Evolutionary conservation across 163 green algal genomes (phyloP).

Genomic region (Smithsoniella earleae): DNA sequence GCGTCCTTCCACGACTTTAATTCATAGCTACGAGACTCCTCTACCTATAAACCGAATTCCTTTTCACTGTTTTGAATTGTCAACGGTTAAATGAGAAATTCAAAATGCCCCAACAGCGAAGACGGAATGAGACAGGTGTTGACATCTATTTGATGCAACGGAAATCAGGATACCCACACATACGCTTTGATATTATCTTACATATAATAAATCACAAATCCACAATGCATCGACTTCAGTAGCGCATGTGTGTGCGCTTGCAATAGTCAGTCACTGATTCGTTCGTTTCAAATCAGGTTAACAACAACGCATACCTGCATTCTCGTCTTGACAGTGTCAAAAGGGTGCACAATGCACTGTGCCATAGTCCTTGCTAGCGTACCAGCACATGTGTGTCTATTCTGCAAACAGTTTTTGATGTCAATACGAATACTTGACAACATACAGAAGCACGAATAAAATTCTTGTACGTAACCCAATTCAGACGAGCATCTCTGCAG

Average conservation of each 20-base stretch:
- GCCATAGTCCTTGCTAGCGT: conserved; percentile 50
- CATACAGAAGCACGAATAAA: no score
- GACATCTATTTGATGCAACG: not conserved
- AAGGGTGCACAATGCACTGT: conserved; percentile 56
- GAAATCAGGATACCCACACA: no score
- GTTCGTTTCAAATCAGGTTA: not conserved
- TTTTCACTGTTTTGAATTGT: not conserved
- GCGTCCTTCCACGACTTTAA: conserved; percentile 16
- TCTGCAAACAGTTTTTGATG: no score
- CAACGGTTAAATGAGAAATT: not conserved
- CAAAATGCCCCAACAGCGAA: not conserved
- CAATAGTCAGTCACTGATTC: not conserved
- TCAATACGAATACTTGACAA: no score
- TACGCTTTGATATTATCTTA: not conserved
- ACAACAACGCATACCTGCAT: conserved; percentile 52
- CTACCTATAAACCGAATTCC: not conserved
- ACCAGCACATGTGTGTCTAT: conserved; percentile 43
- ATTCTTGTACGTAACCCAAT: no score
- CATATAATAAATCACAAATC: no score
- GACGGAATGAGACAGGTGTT: not conserved
- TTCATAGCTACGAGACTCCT: not conserved
- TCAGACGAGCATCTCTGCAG: no score
- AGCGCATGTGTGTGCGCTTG: not conserved
- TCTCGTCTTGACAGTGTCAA: conserved; percentile 72
- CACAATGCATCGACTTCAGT: no score